Conservation (phyloP, 1,284 basidiomycete genomes). For the Golubevia pallescens region DNA sequence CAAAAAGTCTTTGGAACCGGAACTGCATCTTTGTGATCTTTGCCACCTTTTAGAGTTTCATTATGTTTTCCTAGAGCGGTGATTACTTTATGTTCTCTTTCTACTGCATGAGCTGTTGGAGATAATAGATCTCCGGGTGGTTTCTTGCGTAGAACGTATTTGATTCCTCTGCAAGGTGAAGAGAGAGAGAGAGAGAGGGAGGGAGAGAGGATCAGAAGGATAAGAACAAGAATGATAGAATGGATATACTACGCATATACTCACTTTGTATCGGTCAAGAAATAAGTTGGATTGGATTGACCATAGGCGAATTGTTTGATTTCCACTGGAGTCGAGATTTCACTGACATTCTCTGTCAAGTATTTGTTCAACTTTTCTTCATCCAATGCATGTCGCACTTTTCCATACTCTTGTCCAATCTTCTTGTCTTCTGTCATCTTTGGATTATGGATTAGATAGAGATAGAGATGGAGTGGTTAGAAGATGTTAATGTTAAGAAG, state of each 20-base stretch:
- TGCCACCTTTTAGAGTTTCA: conserved; percentile 1
- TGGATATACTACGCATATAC: conserved; percentile 48
- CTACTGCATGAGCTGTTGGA: conserved; percentile 88
- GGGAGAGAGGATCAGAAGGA: neutral
- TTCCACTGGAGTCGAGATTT: conserved; percentile 73
- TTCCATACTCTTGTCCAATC: conserved; percentile 39
- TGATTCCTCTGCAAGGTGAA: conserved; percentile 67
- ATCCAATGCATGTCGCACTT: conserved; percentile 37
- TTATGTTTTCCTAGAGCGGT: conserved; percentile 67
- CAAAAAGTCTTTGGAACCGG: conserved; percentile 85
- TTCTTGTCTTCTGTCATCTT: conserved; percentile 7
- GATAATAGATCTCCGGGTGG: conserved; percentile 86
- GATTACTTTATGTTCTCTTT: conserved; percentile 86
- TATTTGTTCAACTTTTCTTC: conserved; percentile 66
- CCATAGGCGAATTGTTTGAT: conserved; percentile 85
- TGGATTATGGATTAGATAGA: too few relatives aligned
- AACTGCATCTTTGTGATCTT: conserved; percentile 67
- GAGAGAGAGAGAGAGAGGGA: conserved; percentile 19
- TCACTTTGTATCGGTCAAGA: conserved; percentile 77
- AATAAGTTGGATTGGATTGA: conserved; percentile 89
- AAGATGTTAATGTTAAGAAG: too few relatives aligned
- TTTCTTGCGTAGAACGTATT: conserved; percentile 90
- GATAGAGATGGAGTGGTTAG: too few relatives aligned
- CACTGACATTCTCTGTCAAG: conserved; percentile 71
- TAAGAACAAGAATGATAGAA: neutral